Conservation (phyloP, 129 eudicot genomes). For the Flaveria ramosissima region DNA sequence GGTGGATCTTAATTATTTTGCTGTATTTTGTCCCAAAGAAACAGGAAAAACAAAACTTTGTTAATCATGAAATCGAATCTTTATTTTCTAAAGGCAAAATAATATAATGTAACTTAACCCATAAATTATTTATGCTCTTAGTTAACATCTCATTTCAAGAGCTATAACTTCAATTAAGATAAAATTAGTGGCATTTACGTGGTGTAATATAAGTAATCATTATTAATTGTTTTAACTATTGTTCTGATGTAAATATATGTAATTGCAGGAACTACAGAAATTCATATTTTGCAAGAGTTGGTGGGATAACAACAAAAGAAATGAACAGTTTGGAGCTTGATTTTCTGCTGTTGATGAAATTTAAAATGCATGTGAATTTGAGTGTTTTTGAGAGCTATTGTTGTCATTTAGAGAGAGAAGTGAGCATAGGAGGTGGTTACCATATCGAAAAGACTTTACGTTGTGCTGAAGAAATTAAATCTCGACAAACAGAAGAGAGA, state of each 20-base stretch:
- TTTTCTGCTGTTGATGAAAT: slow-evolving; percentile 79
- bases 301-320: slow-evolving; percentile 76
- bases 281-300: slow-evolving; percentile 91
- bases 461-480: slow-evolving; percentile 84
- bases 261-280: slow-evolving; percentile 90
- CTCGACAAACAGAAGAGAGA: slow-evolving; percentile 48
- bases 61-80: neutral
- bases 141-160: neutral
- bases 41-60: neutral
- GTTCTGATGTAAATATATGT: neutral
- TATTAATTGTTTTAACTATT: slow-evolving; percentile 4
- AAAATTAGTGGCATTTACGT: neutral
- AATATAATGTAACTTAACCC: too few relatives aligned
- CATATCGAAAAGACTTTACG: slow-evolving; percentile 82
- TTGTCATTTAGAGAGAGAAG: slow-evolving; percentile 94
- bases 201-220: neutral
- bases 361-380: slow-evolving; percentile 90
- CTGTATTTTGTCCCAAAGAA: neutral
- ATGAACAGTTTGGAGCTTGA: slow-evolving; percentile 86
- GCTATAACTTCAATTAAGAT: neutral
- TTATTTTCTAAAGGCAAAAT: too few relatives aligned
- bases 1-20: slow-evolving; percentile 21
- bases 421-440: slow-evolving; percentile 94
- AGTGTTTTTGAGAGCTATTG: slow-evolving; percentile 97
- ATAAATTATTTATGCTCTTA: too few relatives aligned